Base-by-base conservation (phyloP, 2,329 filamentous ascomycete genomes). In the Aspergillus sp. region DNA sequence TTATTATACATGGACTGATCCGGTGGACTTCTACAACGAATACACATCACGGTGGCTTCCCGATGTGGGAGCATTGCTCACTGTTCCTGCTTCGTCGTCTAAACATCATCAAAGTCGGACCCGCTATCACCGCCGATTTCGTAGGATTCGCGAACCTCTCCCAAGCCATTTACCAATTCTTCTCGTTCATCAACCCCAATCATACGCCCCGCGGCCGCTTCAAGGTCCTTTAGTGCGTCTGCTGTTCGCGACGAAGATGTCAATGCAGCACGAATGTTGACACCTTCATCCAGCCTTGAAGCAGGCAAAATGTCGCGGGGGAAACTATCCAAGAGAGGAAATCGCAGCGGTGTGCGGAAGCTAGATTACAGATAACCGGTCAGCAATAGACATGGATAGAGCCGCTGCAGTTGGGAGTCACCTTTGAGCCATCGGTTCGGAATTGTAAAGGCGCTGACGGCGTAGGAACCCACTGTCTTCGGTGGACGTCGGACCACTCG, bases 121-220 rank as follows among this genome's bases (percentile, higher is more conserved):
- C 78, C 85, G 49, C 81, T 86, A 8, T 77, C 78, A 83, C 85
- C 94, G 1, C 86, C 86, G 40, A 91, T 84, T 45, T 85, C 78
- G 55, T 95, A 96, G 38, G 83, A 83, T 51, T 94, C 88, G 1
- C 82, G 80, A 48, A 96, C 78, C 38, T 83, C 80, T 15, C 82
- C 78, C 24, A 98, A 67, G 8, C 82, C 78, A 51, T 93, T 91
- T 28, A 77, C 75, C n/a, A 96, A 67, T 2, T 69, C 68, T 60
- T 98, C 91, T 26, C 89, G 73, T 51, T 96, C 88, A 38, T 93
- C 85, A 3, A 89, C 48, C 0, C 69, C 67, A 11, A 88, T 68
- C 58, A 36, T 69, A 40, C 78, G 72, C 11, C 72, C 63, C 8
- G 82, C 77, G 8, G 81, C 68, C 14, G 69, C 63, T 44, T 82